Base-by-base conservation (phyloP, 345 rosid genomes). In the Erucastrum elatum region DNA sequence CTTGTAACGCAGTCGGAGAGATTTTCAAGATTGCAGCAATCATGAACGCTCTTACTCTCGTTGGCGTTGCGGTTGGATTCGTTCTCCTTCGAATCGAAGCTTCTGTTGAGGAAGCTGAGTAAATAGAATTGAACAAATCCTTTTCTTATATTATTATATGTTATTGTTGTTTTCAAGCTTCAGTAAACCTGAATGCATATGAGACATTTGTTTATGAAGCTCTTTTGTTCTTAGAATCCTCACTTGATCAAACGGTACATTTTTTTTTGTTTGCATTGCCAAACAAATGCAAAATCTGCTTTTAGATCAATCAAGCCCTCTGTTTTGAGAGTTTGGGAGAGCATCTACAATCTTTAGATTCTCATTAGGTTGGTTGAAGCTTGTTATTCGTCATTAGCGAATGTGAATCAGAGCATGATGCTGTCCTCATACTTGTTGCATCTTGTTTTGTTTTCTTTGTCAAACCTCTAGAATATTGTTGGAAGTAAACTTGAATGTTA, bases 21-120 rank as follows among this genome's bases (percentile, higher is more conserved):
- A 89, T 87, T 25, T 87, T 87, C 83, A 82, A 64, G 80, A 86
- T 89, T 33, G 93, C 88, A 12, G 89, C 90, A 0, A 82, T 84
- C 55, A 82, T 86, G 87, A 87, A 86, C n/a, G 93, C 82, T 15
- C 87, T 87, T 70, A 81, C 80, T 67, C 84, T 87, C 51, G 66
- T 90, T 70, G 90, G 91, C 63, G 89, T 88, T 53, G 90, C 91
- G 0, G 85, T 87, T 72, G 91, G 94, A 21, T 88, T 88, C 51
- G 88, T 87, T 72, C 88, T 88, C 37, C 88, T 86, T 27, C 86
- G 87, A 35, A 66, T 85, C 12, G 90, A 90, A 71, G 88, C 89
- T 8, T 78, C 62, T 70, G 64, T 85, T n/a, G 91, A 90, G 68
- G 94, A 88, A 84, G 80, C 87, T 1, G 91, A 87, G 74, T 74